Evolutionary conservation across 805 yeast genomes (phyloP).

Genomic region (Candida caryicola): DNA sequence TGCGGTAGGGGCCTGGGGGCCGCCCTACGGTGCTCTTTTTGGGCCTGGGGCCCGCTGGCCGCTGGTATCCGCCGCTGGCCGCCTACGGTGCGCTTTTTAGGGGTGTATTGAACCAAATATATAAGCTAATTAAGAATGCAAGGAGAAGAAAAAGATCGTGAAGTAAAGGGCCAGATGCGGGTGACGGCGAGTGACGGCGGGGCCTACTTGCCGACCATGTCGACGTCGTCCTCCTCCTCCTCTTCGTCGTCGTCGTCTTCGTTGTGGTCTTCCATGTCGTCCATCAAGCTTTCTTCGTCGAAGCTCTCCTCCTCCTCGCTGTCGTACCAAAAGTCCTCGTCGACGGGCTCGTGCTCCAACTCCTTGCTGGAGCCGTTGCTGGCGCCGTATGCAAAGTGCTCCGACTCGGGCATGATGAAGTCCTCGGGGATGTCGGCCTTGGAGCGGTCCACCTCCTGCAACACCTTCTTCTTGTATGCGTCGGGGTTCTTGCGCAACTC

Average conservation of each 20-base stretch:
- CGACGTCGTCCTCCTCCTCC: conserved; percentile 46
- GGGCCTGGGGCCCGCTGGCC: no score
- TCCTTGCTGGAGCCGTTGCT: conserved; percentile 36
- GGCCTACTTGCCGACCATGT: conserved; percentile 13
- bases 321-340: conserved; percentile 84
- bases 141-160: not conserved
- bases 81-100: no score
- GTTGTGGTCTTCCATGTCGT: conserved; percentile 46
- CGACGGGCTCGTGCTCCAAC: conserved; percentile 54
- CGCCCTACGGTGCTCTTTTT: no score
- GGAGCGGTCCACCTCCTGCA: conserved; percentile 78
- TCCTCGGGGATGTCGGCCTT: conserved; percentile 85
- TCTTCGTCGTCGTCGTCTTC: conserved; percentile 63
- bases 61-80: no score
- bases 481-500: conserved; percentile 82
- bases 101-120: no score
- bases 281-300: conserved; percentile 48
- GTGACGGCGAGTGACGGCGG: not conserved
- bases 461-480: conserved; percentile 69
- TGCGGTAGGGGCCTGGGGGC: no score
- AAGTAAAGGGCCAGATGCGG: not conserved
- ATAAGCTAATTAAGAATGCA: not conserved
- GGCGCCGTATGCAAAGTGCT: conserved; percentile 42
- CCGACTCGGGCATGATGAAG: conserved; percentile 74
- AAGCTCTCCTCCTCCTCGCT: conserved; percentile 45